A percentile compares a stretch with the other conserved stretches of the same genome.
Conservation (phyloP, 352 stramenopile genomes). For the Peronospora farinosa region DNA sequence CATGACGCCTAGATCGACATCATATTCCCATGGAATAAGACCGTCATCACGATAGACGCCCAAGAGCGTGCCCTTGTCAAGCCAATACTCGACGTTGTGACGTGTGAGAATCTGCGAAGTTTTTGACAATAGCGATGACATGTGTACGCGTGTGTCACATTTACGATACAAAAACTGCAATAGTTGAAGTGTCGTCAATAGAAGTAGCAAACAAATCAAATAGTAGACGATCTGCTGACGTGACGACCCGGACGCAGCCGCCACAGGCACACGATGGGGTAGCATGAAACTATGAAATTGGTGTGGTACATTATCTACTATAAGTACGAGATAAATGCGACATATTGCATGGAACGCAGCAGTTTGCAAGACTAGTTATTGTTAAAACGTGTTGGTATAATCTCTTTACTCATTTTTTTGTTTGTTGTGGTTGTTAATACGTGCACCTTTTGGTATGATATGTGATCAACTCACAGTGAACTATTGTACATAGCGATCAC, state of each 20-base stretch:
- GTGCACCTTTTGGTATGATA: too few relatives aligned
- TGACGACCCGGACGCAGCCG: constrained; percentile 7
- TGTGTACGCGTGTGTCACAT: constrained; percentile 66
- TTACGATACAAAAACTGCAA: constrained; percentile 64
- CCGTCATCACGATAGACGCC: constrained; percentile 61
- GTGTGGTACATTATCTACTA: constrained; percentile 1
- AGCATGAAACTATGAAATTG: constrained; percentile 16
- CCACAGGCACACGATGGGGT: constrained; percentile 22
- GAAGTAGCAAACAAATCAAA: constrained; percentile 27
- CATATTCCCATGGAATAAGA: constrained; percentile 77
- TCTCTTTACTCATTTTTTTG: too few relatives aligned
- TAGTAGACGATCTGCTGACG: constrained; percentile 27
- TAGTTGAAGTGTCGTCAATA: constrained; percentile 29
- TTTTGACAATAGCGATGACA: constrained; percentile 62
- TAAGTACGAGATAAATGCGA: constrained; percentile 16
- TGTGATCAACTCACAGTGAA: too few relatives aligned
- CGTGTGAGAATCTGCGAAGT: constrained; percentile 53
- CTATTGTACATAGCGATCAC: too few relatives aligned
- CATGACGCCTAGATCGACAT: constrained; percentile 77
- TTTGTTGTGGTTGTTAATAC: too few relatives aligned
- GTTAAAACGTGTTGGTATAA: too few relatives aligned
- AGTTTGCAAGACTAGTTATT: too few relatives aligned
- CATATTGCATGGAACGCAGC: too few relatives aligned
- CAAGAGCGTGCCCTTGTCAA: constrained; percentile 74
- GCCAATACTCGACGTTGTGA: constrained; percentile 74